Percentiles rank a stretch among this genome's conserved stretches.
Conservation (phyloP, 2,329 filamentous ascomycete species). For the Alternaria sp. region DNA sequence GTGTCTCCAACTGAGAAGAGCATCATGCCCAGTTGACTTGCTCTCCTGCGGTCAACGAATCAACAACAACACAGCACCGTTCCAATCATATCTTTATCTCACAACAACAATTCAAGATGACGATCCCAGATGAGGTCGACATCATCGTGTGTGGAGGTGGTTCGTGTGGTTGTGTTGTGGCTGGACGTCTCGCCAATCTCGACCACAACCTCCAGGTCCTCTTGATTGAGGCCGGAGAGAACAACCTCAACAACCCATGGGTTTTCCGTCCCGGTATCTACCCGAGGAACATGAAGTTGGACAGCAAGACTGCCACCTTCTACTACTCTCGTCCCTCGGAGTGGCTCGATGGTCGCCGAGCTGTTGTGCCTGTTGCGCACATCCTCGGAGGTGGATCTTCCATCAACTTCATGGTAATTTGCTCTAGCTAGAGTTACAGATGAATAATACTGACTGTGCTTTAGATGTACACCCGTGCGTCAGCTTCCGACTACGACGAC, state of each 20-base stretch:
- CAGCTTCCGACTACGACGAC: conserved; percentile 78
- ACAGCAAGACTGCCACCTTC: conserved; percentile 83
- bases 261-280: conserved; percentile 80
- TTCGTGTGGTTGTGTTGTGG: conserved; percentile 66
- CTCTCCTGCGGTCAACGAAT: conserved; percentile 38
- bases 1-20: conserved; percentile 21
- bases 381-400: conserved; percentile 76
- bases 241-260: conserved; percentile 79
- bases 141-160: conserved; percentile 82
- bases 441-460: background rate
- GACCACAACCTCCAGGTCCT: conserved; percentile 77
- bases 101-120: conserved; percentile 55
- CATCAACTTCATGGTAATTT: conserved; percentile 76
- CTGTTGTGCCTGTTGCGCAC: conserved; percentile 78
- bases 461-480: conserved; percentile 78
- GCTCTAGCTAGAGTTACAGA: too few relatives aligned
- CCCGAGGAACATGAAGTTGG: conserved; percentile 80
- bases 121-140: conserved; percentile 79
- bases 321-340: conserved; percentile 80
- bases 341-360: conserved; percentile 74
- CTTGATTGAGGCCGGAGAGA: conserved; percentile 76
- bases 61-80: conserved; percentile 7
- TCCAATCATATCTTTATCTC: conserved; percentile 7
- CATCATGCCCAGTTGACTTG: conserved; percentile 40
- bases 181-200: conserved; percentile 72